These are phyloP conservation scores for Tricholoma saponaceum DNA, from an alignment of 768 basidiomycete genomes.

Conservation along the genomic window DNA sequence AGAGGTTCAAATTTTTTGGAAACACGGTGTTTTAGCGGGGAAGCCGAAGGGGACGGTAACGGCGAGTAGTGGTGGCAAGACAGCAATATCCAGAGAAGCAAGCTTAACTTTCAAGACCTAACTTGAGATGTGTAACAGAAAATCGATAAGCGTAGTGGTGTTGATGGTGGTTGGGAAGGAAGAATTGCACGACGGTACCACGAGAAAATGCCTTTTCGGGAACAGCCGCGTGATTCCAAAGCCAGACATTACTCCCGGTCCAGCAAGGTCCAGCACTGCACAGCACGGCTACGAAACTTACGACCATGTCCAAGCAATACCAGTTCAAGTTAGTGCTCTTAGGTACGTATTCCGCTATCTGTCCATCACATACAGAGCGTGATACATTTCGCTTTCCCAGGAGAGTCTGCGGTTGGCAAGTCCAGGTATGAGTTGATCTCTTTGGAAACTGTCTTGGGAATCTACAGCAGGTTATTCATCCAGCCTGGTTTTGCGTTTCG, in stretches of 20 bases:
- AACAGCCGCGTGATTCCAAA: constrained; percentile 28
- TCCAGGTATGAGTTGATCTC: constrained; percentile 57
- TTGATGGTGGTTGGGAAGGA: constrained; percentile 35
- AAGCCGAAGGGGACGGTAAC: constrained; percentile 17
- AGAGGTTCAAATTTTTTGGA: constrained; percentile 11
- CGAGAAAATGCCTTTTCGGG: constrained; percentile 23
- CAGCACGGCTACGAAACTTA: constrained; percentile 23
- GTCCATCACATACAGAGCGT: neutral
- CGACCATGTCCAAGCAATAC: constrained; percentile 83
- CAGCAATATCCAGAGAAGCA: constrained; percentile 18
- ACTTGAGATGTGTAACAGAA: constrained; percentile 8
- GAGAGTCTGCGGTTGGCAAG: constrained; percentile 98
- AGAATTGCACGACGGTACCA: constrained; percentile 1
- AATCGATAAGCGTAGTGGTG: constrained; percentile 16
- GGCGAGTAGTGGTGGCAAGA: constrained; percentile 7
- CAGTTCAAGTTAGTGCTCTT: constrained; percentile 97
- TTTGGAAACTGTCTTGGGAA: constrained; percentile 10
- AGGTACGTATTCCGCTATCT: constrained; percentile 46
- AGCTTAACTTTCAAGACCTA: constrained; percentile 28
- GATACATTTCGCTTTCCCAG: constrained; percentile 36
- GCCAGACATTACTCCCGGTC: constrained; percentile 18
- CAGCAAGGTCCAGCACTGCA: constrained; percentile 19
- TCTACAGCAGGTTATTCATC: constrained; percentile 22
- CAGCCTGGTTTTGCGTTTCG: constrained; percentile 92
- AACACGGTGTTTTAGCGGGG: constrained; percentile 28